Evolutionary conservation across 1,284 basidiomycete genomes (phyloP).

Genomic region (Austroboletus niveus): DNA sequence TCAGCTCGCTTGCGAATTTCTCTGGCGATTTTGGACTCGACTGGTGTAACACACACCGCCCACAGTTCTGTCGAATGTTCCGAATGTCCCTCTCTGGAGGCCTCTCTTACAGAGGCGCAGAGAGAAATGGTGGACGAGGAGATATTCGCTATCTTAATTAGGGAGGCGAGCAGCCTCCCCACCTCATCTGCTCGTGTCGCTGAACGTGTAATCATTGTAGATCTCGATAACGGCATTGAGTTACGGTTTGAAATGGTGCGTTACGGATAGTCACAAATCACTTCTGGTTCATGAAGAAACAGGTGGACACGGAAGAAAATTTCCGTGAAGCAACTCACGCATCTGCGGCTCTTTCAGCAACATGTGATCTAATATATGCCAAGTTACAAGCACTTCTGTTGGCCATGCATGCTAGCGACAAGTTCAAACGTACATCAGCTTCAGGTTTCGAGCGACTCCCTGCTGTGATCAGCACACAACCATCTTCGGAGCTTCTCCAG

Average conservation of each 20-base stretch:
- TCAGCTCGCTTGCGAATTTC: conserved; percentile 58
- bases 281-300: conserved; percentile 9
- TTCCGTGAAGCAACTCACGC: conserved; percentile 6
- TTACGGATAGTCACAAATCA: conserved; percentile 3
- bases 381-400: conserved; percentile 62
- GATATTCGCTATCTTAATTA: conserved; percentile 68
- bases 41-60: conserved; percentile 35
- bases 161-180: conserved; percentile 67
- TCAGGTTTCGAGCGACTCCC: conserved; percentile 30
- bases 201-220: conserved; percentile 69
- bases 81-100: conserved; percentile 46
- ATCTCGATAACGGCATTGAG: conserved; percentile 66
- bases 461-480: conserved; percentile 12
- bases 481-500: conserved; percentile 49
- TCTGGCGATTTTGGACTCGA: conserved; percentile 37
- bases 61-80: conserved; percentile 37
- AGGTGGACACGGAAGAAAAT: conserved; percentile 34
- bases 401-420: conserved; percentile 54
- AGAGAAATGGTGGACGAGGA: conserved; percentile 75
- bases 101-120: conserved; percentile 56
- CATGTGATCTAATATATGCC: conserved; percentile 70
- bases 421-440: conserved; percentile 46
- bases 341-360: conserved; percentile 34
- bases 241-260: conserved; percentile 52
- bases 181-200: conserved; percentile 73